Evolutionary conservation across 2,329 filamentous ascomycete genomes (phyloP), one percentile per base, ranked within the genome.

Genomic region (Colletotrichum somersetense): DNA sequence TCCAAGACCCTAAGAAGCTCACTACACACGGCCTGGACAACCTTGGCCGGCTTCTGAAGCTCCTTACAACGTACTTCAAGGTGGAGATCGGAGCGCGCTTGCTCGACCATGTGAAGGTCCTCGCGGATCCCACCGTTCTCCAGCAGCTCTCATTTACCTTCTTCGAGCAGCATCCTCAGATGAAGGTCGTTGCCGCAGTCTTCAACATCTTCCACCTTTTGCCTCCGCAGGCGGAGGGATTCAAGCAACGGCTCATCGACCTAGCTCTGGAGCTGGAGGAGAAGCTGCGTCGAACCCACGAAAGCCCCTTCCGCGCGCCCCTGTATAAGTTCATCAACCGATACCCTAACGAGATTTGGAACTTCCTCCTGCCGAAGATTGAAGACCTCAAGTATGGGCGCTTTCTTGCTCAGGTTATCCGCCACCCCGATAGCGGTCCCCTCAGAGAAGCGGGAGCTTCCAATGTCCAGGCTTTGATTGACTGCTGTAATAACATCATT

Each of bases 21-120:
- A 97, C 91, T 26, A 93, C 96, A 0, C 93, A 95, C 77, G 95
- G 95, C 2, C 85, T 99, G 5, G 95, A 98, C 79, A 97, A 97
- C 35, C 85, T 99, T 42, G 95, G 95, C 23, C 91, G 96, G 50
- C 87, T 99, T 1, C 83, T 99, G 72, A 96, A 96, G 74, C 87
- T 99, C 2, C 86, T 99, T 23, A 99, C 96, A 0, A 98, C 96
- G 72, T 99, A 99, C 81, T 99, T 99, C 83, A 99, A 99, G 82
- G 95, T 98, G 0, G 96, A 99, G 80, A 99, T 99, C 66, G 97
- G 96, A 8, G 90, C 94, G 30, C 90, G 96, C 33, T 84, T 99
- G n/a, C 86, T 99, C 12, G 96, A 98, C 75, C 96, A 99, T 77
- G 92, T 98, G 82, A 96, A 96, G 79, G 89, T 92, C 14, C 95